Evolutionary conservation across 148 eudicot genomes (phyloP).

Genomic region (Fallopia convolvulus): DNA sequence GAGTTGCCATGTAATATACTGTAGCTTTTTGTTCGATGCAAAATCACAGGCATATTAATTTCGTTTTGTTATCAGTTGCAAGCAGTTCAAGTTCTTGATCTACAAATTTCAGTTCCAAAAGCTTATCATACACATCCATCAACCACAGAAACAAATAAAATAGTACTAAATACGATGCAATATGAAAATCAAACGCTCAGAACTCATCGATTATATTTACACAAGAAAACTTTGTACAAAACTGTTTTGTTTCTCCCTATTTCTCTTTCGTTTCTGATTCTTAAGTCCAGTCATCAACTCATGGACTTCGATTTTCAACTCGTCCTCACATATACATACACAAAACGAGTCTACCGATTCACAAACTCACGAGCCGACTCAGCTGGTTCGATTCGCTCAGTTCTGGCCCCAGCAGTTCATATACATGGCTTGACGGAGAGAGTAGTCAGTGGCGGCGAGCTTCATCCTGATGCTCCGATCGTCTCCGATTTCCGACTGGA

Average conservation of each 20-base stretch:
- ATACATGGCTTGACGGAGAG: conserved; percentile 57
- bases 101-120: too few relatives aligned
- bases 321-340: background rate
- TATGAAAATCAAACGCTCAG: too few relatives aligned
- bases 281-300: background rate
- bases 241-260: background rate
- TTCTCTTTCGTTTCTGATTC: background rate
- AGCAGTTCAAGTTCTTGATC: too few relatives aligned
- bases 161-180: background rate
- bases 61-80: too few relatives aligned
- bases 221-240: background rate
- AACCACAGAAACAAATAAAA: too few relatives aligned
- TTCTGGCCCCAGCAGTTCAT: conserved; percentile 63
- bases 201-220: background rate
- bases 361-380: background rate
- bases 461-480: background rate
- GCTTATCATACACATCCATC: too few relatives aligned
- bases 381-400: conserved; percentile 12
- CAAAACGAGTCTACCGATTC: background rate
- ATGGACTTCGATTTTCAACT: background rate
- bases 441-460: conserved; percentile 26
- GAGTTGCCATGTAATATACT: too few relatives aligned
- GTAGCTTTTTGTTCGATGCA: too few relatives aligned
- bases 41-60: too few relatives aligned
- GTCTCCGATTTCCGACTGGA: background rate